Conservation (phyloP, 108 stramenopile species). For the Cyclostephanos invisitatus region DNA sequence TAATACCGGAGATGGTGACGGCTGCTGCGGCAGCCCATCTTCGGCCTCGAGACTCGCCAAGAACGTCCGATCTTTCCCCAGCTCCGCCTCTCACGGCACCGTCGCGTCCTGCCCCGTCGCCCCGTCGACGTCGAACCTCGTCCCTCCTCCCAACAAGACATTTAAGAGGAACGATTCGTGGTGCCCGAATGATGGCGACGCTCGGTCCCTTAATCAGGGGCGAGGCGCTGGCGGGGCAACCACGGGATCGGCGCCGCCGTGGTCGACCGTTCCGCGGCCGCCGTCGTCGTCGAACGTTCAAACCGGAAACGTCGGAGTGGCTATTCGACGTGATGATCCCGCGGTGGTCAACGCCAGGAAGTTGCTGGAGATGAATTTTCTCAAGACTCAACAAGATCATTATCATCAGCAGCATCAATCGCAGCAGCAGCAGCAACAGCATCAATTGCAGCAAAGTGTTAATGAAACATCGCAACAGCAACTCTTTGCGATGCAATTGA, state of each 20-base stretch:
- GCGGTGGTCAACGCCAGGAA: background rate
- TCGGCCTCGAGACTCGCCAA: background rate
- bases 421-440: background rate
- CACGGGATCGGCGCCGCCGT: background rate
- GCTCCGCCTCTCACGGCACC: background rate
- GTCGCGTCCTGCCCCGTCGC: background rate
- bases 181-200: background rate
- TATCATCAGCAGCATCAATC: background rate
- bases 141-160: background rate
- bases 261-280: background rate
- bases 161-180: background rate
- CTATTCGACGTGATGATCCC: too few relatives aligned
- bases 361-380: constrained; percentile 3
- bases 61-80: background rate
- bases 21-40: background rate
- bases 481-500: background rate
- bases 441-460: background rate
- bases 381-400: background rate
- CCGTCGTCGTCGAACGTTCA: background rate
- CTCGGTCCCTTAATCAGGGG: background rate
- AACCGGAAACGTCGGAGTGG: too few relatives aligned
- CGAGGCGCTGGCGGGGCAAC: background rate
- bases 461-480: background rate
- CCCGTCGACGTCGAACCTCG: background rate
- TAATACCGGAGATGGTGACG: background rate